Evolutionary conservation across 768 basidiomycete species (phyloP).

Genomic region (Coprinopsis marcescibilis): DNA sequence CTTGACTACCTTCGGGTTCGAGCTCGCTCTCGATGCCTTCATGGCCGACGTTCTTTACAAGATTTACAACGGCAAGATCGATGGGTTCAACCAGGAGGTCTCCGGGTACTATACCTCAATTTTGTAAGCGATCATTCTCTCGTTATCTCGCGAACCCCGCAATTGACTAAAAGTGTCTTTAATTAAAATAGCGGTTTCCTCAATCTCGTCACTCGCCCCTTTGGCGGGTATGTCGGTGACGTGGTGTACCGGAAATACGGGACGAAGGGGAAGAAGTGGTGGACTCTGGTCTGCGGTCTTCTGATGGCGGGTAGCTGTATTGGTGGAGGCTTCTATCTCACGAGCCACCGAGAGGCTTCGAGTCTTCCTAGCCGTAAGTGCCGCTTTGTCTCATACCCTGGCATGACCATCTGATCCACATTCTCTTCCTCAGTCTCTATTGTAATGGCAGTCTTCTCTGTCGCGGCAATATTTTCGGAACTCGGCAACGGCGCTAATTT

Average conservation of each 20-base stretch:
- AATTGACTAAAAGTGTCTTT: background rate
- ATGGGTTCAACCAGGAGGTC: constrained; percentile 39
- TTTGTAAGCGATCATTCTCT: constrained; percentile 15
- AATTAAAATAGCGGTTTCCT: constrained; percentile 37
- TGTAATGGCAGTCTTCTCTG: constrained; percentile 34
- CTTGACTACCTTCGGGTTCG: constrained; percentile 50
- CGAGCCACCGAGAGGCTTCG: constrained; percentile 11
- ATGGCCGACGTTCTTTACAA: constrained; percentile 40
- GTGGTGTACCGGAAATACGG: constrained; percentile 36
- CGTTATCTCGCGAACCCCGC: background rate
- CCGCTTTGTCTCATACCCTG: background rate
- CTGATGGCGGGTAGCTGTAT: constrained; percentile 38
- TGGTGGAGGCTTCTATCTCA: constrained; percentile 41
- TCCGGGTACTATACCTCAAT: constrained; percentile 46
- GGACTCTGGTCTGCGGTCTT: constrained; percentile 37
- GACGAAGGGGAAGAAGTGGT: constrained; percentile 42
- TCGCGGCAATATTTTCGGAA: constrained; percentile 22
- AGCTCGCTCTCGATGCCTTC: constrained; percentile 51
- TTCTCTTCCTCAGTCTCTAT: constrained; percentile 21
- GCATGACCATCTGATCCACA: background rate
- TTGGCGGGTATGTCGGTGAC: constrained; percentile 46
- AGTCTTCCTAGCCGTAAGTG: constrained; percentile 31
- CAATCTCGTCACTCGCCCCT: constrained; percentile 45
- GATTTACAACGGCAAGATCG: constrained; percentile 28
- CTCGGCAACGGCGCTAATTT: constrained; percentile 14